Conservation (phyloP, 306 rosid genomes). For the Geum urbanum region DNA sequence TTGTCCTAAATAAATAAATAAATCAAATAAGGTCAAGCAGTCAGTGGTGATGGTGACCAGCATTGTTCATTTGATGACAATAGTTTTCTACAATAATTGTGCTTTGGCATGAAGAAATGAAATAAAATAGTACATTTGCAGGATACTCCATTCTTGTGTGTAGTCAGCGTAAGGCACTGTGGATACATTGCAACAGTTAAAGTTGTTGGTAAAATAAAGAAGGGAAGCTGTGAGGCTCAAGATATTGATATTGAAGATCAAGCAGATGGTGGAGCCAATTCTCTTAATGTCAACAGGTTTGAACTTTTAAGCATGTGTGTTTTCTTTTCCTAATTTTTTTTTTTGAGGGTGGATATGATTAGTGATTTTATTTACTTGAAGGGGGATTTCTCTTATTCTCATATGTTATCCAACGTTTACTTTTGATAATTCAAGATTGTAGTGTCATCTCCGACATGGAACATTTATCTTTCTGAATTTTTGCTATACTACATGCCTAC, state of each 20-base stretch:
- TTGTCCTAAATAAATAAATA: background rate
- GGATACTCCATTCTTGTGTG: conserved; percentile 75
- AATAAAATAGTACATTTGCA: conserved; percentile 28
- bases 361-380: background rate
- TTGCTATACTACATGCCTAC: background rate
- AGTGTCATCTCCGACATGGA: background rate
- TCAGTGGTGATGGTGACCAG: background rate
- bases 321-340: background rate
- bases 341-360: background rate
- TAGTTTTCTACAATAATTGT: background rate
- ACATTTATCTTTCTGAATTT: background rate
- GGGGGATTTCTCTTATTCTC: background rate
- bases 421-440: background rate
- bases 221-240: conserved; percentile 45
- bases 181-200: conserved; percentile 79
- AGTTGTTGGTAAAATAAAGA: conserved; percentile 57
- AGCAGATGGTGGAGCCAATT: conserved; percentile 88
- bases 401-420: background rate
- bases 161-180: conserved; percentile 67
- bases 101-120: background rate
- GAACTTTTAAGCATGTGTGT: background rate
- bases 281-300: conserved; percentile 87
- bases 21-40: background rate
- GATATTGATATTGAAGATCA: conserved; percentile 73
- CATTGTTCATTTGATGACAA: background rate